These are phyloP conservation scores for Dipteronia dyeriana DNA, from an alignment of 345 rosid genomes.

Conservation along the genomic window DNA sequence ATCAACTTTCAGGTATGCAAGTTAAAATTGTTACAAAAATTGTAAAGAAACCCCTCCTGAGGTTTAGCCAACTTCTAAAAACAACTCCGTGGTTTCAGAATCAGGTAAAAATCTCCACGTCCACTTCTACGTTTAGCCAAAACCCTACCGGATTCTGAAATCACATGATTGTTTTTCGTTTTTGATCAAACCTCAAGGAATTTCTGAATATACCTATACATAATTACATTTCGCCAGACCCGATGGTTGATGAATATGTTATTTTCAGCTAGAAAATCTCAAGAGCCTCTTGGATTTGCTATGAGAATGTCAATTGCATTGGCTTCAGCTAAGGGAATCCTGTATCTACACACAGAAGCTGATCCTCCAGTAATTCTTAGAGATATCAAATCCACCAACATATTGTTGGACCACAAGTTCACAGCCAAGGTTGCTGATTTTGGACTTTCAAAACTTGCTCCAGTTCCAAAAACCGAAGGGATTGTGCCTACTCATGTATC, in stretches of 20 bases:
- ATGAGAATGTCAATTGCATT: slow-evolving; percentile 72
- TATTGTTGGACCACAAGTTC: slow-evolving; percentile 66
- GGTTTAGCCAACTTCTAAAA: too few species aligned
- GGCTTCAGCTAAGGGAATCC: slow-evolving; percentile 81
- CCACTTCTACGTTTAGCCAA: too few species aligned
- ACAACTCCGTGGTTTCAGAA: too few species aligned
- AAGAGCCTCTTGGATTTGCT: slow-evolving; percentile 59
- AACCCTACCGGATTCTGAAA: too few species aligned
- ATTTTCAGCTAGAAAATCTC: slow-evolving; percentile 44
- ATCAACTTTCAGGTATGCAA: slow-evolving; percentile 71
- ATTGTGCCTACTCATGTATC: slow-evolving; percentile 66
- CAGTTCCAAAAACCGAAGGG: slow-evolving; percentile 73
- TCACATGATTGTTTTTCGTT: too few species aligned
- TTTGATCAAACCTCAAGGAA: too few species aligned
- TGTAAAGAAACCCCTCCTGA: too few species aligned
- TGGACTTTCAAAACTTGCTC: slow-evolving; percentile 90
- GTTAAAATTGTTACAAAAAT: neutral
- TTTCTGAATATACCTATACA: too few species aligned
- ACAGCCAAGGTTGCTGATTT: slow-evolving; percentile 94
- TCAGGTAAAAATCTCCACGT: too few species aligned
- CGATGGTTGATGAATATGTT: slow-evolving; percentile 16
- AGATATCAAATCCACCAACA: slow-evolving; percentile 94
- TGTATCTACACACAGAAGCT: slow-evolving; percentile 89
- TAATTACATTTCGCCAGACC: neutral
- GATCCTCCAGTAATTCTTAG: slow-evolving; percentile 91